Evolutionary conservation across 1,284 basidiomycete genomes (phyloP), one percentile per base, ranked within the genome.

Genomic region (Ganoderma boninense): DNA sequence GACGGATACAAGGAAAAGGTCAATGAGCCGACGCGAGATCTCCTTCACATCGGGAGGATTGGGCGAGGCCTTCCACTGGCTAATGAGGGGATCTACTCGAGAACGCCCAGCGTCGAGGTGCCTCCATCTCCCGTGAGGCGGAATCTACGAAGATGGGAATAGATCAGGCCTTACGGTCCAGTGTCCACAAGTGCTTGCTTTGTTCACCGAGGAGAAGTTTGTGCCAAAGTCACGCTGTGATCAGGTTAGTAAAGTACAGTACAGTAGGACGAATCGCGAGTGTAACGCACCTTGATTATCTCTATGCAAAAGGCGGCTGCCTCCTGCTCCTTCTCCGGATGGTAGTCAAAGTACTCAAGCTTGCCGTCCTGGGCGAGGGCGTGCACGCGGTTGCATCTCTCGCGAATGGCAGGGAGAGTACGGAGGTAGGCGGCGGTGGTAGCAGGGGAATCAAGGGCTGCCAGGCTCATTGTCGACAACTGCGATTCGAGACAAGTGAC

Each of bases 1-100:
- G 6, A 98, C 97, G 6, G 95, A 96, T 23, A 97, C 95, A 70
- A 98, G 87, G 83, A 97, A 97, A 42, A 98, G 88, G 82, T 99
- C 97, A 76, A 98, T 86, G 26, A 96, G 85, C 1, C 95, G 87
- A 65, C 90, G 89, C 64, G 90, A 88, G 57, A 88, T 87, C 77
- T 96, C 94, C 65, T 88, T 88, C 4, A 80, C 76, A 72, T 88
- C 84, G 10, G 88, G 84, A 11, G 87, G 82, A 59, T 82, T 79
- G 1, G 85, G 73, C 0, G 82, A 84, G 46, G 79, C 79, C 46
- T 84, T 85, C 93, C 89, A 94, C 71, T 83, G 82, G 1, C 80
- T 78, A 35, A 92, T 84, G 38, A 92, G 80, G 13, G 90, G 90
- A 65, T 85, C 82, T 52, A 96, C 85, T 59, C 95, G 89, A 14